Evolutionary conservation across 2,329 filamentous ascomycete genomes (phyloP).

Genomic region (Colletotrichum sidae): DNA sequence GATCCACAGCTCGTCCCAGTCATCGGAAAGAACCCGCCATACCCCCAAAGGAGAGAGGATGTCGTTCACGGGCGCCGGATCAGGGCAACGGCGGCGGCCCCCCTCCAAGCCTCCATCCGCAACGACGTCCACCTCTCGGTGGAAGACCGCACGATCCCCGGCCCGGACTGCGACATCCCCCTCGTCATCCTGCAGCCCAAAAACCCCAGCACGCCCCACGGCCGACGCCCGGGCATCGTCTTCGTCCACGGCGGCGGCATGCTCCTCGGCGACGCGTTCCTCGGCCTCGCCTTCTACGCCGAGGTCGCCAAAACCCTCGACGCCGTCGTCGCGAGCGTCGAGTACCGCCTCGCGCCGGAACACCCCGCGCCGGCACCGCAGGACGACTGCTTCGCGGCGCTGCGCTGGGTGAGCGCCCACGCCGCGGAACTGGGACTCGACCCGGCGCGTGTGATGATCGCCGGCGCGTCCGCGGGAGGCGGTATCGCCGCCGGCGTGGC

Average conservation of each 20-base stretch:
- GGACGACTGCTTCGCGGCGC: conserved; percentile 43
- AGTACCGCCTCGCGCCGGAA: conserved; percentile 61
- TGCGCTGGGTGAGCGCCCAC: conserved; percentile 52
- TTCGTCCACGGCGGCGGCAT: conserved; percentile 30
- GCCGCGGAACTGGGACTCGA: conserved; percentile 55
- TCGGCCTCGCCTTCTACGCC: conserved; percentile 12
- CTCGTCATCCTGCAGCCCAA: conserved; percentile 16
- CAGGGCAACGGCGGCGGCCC: conserved; percentile 14
- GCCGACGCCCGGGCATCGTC: conserved; percentile 17
- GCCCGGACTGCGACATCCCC: conserved; percentile 13
- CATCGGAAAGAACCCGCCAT: conserved; percentile 1
- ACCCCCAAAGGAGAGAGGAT: not conserved
- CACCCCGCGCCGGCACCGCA: conserved; percentile 41
- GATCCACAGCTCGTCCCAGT: conserved; percentile 21
- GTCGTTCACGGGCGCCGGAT: conserved; percentile 12
- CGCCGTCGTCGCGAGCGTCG: conserved; percentile 54
- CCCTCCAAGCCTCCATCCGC: conserved; percentile 17
- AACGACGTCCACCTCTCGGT: conserved; percentile 16
- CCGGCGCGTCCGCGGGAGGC: conserved; percentile 57
- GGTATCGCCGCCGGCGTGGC: conserved; percentile 52
- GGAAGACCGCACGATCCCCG: conserved; percentile 23
- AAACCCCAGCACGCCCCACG: not conserved
- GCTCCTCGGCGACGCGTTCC: conserved; percentile 28
- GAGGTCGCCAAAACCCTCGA: conserved; percentile 16
- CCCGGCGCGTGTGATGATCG: conserved; percentile 50